phyloP scores from a whole-genome alignment of 306 rosid species.

The Fragaria vesca region DNA sequence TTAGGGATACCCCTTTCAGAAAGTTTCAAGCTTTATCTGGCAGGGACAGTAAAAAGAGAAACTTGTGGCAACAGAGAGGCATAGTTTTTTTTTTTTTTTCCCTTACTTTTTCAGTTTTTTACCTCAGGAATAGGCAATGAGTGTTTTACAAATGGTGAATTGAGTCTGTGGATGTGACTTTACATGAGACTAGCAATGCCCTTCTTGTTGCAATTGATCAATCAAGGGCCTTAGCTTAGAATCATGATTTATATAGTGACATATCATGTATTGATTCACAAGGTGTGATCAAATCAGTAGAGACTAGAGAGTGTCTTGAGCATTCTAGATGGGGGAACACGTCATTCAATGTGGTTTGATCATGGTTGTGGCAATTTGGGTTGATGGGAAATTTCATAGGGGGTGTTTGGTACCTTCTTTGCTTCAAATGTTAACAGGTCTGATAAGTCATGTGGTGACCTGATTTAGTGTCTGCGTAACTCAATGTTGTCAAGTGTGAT shows the following conservation, averaged over 20 bases:
- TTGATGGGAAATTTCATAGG: slow-evolving; percentile 1
- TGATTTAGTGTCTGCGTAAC: neutral
- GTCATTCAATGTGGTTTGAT: neutral
- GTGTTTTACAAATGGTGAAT: neutral
- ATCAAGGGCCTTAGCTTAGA: neutral
- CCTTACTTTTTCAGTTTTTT: neutral
- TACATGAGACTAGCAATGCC: neutral
- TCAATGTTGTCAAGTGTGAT: neutral
- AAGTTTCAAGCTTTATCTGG: neutral
- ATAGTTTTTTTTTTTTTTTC: neutral
- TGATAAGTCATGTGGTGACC: neutral
- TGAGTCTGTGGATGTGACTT: slow-evolving; percentile 14
- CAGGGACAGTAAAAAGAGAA: neutral
- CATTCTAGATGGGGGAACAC: neutral
- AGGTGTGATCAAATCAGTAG: slow-evolving; percentile 10
- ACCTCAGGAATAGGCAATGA: neutral
- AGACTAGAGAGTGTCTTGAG: neutral
- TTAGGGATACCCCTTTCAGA: neutral
- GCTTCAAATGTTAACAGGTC: neutral
- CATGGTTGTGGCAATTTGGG: neutral
- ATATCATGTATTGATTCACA: neutral
- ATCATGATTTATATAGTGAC: slow-evolving; percentile 4
- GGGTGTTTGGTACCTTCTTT: neutral
- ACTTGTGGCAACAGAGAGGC: neutral
- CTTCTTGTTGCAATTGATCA: neutral